Evolutionary conservation across 1,284 basidiomycete species (phyloP), one percentile per base, ranked within the genome.

Genomic region (Spongispora temasekensis): DNA sequence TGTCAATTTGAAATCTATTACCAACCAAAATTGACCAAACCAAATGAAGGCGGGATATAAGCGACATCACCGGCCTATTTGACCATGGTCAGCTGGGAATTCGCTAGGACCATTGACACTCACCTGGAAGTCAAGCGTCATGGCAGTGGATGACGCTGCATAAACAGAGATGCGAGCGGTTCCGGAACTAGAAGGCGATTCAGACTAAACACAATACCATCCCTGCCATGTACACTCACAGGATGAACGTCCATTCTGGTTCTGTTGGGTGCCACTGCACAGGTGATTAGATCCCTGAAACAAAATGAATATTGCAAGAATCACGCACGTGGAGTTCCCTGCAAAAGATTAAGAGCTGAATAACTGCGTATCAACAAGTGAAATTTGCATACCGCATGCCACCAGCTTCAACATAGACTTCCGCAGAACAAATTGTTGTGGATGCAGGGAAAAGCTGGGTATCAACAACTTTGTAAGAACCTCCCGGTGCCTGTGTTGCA

Each of bases 381-480:
- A 30, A n/a, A 50, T 55, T 21, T 35, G 58, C 71, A 37, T 65
- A 84, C 77, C 87, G 78, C 76, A 90, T 81, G 5, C 80, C 85
- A 15, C 85, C 85, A 32, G 79, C 80, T 55, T 87, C 79, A 32
- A 89, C 78, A 0, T 75, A 78, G 6, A 90, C 83, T 57, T 87
- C 84, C 1, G 81, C 87, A 0, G 79, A 81, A 5, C 83, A 80
- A 42, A 90, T 82, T 5, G 80, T 83, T 59, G 79, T 77, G 9
- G 86, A 75, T 4, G 82, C 82, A 31, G 76, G 76, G 74, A 91
- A 90, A 21, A 80, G 81, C 32, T 70, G 75, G 1, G 80, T 80
- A 65, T 90, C 88, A 21, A 85, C 78, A 23, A 88, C 78, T 69
- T 89, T 89, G 55, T 84, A 79, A 1, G 79, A 77, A 9, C 88